These are phyloP conservation scores for Penicillium carneum DNA, from an alignment of 2,329 filamentous ascomycete species.

Conservation along the genomic window DNA sequence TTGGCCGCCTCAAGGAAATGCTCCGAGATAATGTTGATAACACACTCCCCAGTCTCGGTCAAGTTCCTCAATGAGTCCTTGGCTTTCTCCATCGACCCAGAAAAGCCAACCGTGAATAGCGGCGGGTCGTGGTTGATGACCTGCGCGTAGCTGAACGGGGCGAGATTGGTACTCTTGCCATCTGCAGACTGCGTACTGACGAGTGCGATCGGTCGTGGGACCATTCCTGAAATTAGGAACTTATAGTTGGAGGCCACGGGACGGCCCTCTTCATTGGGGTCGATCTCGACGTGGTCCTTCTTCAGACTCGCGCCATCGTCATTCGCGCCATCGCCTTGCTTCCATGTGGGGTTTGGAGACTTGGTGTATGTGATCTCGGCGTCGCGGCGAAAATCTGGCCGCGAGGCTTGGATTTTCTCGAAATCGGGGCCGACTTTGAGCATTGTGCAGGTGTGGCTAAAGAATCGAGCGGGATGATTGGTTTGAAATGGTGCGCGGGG, in stretches of 20 bases:
- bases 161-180: constrained; percentile 74
- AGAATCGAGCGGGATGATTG: constrained; percentile 11
- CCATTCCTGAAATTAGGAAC: constrained; percentile 80
- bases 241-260: constrained; percentile 82
- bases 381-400: constrained; percentile 51
- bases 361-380: constrained; percentile 49
- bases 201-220: constrained; percentile 80
- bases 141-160: constrained; percentile 87
- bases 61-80: constrained; percentile 85
- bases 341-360: constrained; percentile 53
- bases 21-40: constrained; percentile 87
- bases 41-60: constrained; percentile 73
- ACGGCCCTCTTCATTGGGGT: constrained; percentile 77
- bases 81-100: constrained; percentile 63
- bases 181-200: constrained; percentile 66
- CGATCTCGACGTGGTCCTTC: constrained; percentile 75
- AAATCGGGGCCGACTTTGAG: constrained; percentile 44
- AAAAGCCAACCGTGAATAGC: constrained; percentile 73
- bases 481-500: background rate
- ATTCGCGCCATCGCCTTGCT: constrained; percentile 53
- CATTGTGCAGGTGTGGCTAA: constrained; percentile 37
- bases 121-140: constrained; percentile 86
- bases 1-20: constrained; percentile 88
- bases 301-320: constrained; percentile 57
- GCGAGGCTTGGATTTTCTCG: constrained; percentile 50